A percentile compares a stretch with the other conserved stretches of the same genome.
Conservation (phyloP, 495 filamentous ascomycete species). For the Tuber aestivum region DNA sequence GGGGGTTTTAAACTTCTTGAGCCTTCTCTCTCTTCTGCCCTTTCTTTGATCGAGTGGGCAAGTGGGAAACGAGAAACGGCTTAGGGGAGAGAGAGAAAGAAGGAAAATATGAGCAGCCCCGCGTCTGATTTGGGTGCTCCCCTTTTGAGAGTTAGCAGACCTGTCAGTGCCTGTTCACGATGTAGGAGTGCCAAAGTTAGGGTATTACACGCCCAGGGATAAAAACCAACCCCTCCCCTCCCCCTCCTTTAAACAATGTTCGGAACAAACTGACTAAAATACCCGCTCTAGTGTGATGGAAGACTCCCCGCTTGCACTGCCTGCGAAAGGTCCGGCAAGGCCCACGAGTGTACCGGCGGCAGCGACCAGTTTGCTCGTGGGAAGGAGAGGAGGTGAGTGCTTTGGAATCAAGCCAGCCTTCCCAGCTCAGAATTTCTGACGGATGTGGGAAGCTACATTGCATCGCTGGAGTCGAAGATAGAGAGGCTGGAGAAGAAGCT, state of each 20-base stretch:
- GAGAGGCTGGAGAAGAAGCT: conserved; percentile 68
- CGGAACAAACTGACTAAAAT: conserved; percentile 7
- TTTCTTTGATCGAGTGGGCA: neutral
- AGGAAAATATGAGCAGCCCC: neutral
- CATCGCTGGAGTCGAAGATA: conserved; percentile 78
- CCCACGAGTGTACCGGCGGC: conserved; percentile 79
- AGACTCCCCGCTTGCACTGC: conserved; percentile 90
- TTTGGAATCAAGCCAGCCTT: conserved; percentile 5
- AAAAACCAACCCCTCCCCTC: neutral
- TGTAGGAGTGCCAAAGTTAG: conserved; percentile 90
- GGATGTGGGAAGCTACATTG: conserved; percentile 62
- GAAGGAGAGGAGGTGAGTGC: conserved; percentile 68
- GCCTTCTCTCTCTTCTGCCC: neutral
- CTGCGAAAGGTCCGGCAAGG: conserved; percentile 76
- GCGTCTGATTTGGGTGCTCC: conserved; percentile 56
- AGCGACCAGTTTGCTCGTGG: conserved; percentile 91
- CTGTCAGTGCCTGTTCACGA: conserved; percentile 86
- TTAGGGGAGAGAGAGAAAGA: neutral
- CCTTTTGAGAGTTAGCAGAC: conserved; percentile 77
- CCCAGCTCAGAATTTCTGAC: conserved; percentile 18
- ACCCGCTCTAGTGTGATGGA: conserved; percentile 65
- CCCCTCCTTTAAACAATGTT: neutral
- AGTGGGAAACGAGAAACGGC: neutral
- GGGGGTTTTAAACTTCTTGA: neutral
- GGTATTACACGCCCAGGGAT: conserved; percentile 20